These are phyloP conservation scores for Talaromyces pinophilus DNA, from an alignment of 2,329 filamentous ascomycete genomes.

Conservation along the genomic window DNA sequence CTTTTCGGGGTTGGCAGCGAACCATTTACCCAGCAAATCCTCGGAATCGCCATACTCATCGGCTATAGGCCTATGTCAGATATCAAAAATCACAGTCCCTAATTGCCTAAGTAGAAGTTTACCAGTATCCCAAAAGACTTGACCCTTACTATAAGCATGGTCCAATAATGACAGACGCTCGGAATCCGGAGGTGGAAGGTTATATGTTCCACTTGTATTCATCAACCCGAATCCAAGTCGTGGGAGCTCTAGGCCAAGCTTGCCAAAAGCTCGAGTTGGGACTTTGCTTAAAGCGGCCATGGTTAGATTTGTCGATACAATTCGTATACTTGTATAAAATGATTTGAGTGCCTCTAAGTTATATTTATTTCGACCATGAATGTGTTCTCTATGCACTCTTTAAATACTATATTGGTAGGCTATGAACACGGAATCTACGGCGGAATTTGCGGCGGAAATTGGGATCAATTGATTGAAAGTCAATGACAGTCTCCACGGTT, in stretches of 20 bases:
- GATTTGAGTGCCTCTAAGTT: background rate
- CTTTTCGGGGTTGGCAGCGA: slow-evolving; percentile 43
- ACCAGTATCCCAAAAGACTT: slow-evolving; percentile 43
- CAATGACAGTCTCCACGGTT: background rate
- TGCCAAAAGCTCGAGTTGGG: slow-evolving; percentile 25
- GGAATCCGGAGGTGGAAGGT: slow-evolving; percentile 36
- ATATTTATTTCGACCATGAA: background rate
- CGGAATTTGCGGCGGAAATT: slow-evolving; percentile 9
- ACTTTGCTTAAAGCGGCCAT: slow-evolving; percentile 8
- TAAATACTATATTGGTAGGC: background rate
- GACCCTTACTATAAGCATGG: slow-evolving; percentile 44
- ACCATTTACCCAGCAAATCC: slow-evolving; percentile 50
- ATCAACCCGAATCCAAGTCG: slow-evolving; percentile 25
- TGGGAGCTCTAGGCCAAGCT: slow-evolving; percentile 26
- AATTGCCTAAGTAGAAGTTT: background rate
- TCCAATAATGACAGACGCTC: slow-evolving; percentile 47
- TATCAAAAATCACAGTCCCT: background rate
- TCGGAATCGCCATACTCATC: slow-evolving; percentile 48
- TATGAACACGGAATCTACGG: slow-evolving; percentile 7
- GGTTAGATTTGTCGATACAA: background rate
- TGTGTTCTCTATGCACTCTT: background rate
- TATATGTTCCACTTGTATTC: slow-evolving; percentile 28
- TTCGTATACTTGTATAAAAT: background rate
- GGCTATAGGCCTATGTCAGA: slow-evolving; percentile 10
- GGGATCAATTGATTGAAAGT: background rate